Evolutionary conservation across 306 rosid species (phyloP).

Genomic region (Hippophae rhamnoides): DNA sequence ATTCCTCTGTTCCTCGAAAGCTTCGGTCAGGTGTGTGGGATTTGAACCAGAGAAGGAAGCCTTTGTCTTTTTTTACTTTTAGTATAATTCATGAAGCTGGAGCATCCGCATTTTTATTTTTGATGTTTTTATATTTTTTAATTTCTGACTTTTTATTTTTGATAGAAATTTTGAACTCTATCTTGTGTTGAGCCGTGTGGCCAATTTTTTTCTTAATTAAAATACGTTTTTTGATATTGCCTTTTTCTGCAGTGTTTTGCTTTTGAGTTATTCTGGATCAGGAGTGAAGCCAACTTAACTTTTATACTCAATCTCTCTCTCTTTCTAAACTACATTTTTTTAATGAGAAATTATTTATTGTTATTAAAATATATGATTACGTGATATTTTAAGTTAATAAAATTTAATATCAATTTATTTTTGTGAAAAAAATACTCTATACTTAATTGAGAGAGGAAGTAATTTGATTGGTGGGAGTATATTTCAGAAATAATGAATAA

Average conservation of each 20-base stretch:
- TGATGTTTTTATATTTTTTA: neutral
- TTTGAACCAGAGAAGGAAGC: neutral
- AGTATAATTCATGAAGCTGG: neutral
- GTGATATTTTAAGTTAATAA: too few relatives aligned
- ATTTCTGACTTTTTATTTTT: neutral
- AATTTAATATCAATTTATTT: too few relatives aligned
- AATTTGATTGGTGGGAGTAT: neutral
- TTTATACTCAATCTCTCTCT: slow-evolving; percentile 28
- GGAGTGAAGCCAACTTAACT: slow-evolving; percentile 34
- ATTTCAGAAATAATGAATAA: too few relatives aligned
- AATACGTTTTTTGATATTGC: slow-evolving; percentile 8
- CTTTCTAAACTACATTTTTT: neutral
- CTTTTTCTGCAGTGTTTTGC: slow-evolving; percentile 1
- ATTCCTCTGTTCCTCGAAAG: slow-evolving; percentile 63
- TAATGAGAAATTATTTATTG: too few relatives aligned
- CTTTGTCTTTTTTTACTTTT: neutral
- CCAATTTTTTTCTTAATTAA: neutral
- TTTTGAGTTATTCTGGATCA: slow-evolving; percentile 22
- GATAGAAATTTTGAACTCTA: too few relatives aligned
- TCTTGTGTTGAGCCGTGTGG: neutral
- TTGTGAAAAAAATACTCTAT: slow-evolving; percentile 18
- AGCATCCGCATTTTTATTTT: neutral
- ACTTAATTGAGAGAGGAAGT: neutral
- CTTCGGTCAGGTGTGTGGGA: slow-evolving; percentile 58
- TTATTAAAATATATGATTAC: too few relatives aligned